Conservation (phyloP, 805 yeast genomes). For the Wickerhamiella azymoides region DNA sequence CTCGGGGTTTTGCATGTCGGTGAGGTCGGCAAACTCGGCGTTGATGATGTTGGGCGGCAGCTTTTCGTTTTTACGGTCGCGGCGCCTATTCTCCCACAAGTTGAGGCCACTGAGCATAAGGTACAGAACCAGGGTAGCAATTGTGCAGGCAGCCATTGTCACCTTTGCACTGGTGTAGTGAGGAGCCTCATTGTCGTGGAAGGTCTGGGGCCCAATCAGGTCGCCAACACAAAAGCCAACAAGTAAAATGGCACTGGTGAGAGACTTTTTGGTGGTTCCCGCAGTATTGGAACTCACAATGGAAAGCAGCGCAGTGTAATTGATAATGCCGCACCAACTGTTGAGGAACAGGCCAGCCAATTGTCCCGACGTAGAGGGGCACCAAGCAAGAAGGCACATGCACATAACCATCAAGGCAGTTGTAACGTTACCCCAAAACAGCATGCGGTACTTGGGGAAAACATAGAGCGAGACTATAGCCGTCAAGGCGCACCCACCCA, state of each 20-base stretch:
- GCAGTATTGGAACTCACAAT: slow-evolving; percentile 37
- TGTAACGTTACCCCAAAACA: slow-evolving; percentile 34
- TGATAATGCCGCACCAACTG: slow-evolving; percentile 19
- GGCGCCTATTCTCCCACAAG: slow-evolving; percentile 8
- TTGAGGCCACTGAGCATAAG: slow-evolving; percentile 16
- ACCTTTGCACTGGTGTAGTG: slow-evolving; percentile 41
- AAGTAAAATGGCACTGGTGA: slow-evolving; percentile 43
- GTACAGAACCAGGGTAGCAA: slow-evolving; percentile 25
- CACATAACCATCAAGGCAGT: slow-evolving; percentile 36
- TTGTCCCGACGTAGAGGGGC: slow-evolving; percentile 25
- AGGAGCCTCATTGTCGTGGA: slow-evolving; percentile 43
- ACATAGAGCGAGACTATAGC: slow-evolving; percentile 11
- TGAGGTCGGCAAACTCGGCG: slow-evolving; percentile 32
- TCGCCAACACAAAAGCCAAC: slow-evolving; percentile 57
- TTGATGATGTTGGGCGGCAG: slow-evolving; percentile 1
- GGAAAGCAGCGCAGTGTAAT: slow-evolving; percentile 16
- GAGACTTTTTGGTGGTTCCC: slow-evolving; percentile 59
- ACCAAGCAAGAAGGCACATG: slow-evolving; percentile 34
- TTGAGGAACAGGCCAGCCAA: slow-evolving; percentile 30
- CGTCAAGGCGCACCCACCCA: slow-evolving; percentile 12
- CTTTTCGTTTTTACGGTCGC: slow-evolving; percentile 6
- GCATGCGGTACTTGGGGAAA: slow-evolving; percentile 11
- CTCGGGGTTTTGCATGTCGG: slow-evolving; percentile 38
- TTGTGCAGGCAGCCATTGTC: slow-evolving; percentile 40
- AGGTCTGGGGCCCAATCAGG: slow-evolving; percentile 61